phyloP scores from a whole-genome alignment of 306 rosid genomes.

The Trifolium pratense region DNA sequence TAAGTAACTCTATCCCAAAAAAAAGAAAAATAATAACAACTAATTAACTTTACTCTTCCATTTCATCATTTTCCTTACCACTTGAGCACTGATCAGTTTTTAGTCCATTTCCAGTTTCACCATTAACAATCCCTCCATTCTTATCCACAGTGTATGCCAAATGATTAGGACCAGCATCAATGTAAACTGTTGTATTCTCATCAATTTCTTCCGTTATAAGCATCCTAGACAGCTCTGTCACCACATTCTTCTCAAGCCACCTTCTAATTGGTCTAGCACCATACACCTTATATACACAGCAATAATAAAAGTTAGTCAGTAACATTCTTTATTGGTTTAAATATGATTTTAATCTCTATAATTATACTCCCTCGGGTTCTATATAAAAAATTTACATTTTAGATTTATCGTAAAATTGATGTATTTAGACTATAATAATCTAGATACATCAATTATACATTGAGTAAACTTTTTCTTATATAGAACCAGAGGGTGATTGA shows the following conservation, averaged over 20 bases:
- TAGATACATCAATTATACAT: no score
- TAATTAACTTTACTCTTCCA: constrained; percentile 51
- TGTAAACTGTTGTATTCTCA: constrained; percentile 84
- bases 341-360: no score
- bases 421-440: no score
- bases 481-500: no score
- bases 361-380: no score
- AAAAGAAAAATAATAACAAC: background rate
- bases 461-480: no score
- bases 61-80: constrained; percentile 75
- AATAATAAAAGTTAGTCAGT: background rate
- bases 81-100: constrained; percentile 36
- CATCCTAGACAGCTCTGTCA: constrained; percentile 83
- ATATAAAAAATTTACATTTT: no score
- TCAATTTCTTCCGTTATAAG: constrained; percentile 81
- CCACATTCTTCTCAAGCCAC: constrained; percentile 93
- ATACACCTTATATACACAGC: constrained; percentile 72
- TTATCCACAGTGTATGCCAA: constrained; percentile 68
- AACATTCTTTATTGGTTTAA: background rate
- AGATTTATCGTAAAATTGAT: no score
- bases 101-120: constrained; percentile 56
- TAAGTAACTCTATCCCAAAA: background rate
- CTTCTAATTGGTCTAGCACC: constrained; percentile 92
- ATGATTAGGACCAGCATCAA: constrained; percentile 61
- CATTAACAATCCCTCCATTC: constrained; percentile 80